Evolutionary conservation across 768 basidiomycete genomes (phyloP).

Genomic region (Hemileccinum rubropunctum): DNA sequence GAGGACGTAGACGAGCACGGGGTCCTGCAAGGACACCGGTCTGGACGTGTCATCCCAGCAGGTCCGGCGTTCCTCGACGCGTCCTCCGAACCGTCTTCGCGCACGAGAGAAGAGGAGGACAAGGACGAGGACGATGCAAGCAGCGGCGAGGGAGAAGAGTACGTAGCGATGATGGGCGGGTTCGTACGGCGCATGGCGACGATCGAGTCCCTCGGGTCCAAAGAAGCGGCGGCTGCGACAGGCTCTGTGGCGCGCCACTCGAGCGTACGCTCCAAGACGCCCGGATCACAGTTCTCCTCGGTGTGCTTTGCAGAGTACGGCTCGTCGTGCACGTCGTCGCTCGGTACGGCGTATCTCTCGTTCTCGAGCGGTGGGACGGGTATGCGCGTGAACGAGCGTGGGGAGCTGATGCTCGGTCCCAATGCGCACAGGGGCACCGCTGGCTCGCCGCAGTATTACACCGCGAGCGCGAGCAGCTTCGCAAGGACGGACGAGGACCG

Average conservation of each 20-base stretch:
- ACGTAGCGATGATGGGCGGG: conserved; percentile 59
- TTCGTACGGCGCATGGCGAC: conserved; percentile 76
- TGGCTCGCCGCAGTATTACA: conserved; percentile 13
- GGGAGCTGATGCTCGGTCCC: conserved; percentile 18
- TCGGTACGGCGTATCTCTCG: conserved; percentile 25
- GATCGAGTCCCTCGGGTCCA: conserved; percentile 73
- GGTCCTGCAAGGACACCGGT: conserved; percentile 1
- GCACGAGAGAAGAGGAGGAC: conserved; percentile 1
- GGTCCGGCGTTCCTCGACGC: conserved; percentile 7
- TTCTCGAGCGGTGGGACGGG: conserved; percentile 21
- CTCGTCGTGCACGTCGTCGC: conserved; percentile 1
- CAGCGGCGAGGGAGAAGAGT: conserved; percentile 29
- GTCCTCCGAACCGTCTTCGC: conserved; percentile 14
- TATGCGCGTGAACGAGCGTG: conserved; percentile 26
- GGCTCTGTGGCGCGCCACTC: conserved; percentile 26
- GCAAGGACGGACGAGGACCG: conserved; percentile 4
- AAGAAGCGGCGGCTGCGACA: conserved; percentile 41
- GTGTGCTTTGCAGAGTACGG: conserved; percentile 16
- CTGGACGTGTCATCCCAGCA: background rate
- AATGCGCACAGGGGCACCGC: conserved; percentile 2
- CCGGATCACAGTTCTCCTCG: conserved; percentile 26
- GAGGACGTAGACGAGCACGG: conserved; percentile 5
- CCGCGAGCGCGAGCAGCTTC: conserved; percentile 15
- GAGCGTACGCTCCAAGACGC: conserved; percentile 26
- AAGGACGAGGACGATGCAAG: conserved; percentile 1